phyloP scores from a whole-genome alignment of 1,284 basidiomycete species.

The Fomitopsis pinicola region DNA sequence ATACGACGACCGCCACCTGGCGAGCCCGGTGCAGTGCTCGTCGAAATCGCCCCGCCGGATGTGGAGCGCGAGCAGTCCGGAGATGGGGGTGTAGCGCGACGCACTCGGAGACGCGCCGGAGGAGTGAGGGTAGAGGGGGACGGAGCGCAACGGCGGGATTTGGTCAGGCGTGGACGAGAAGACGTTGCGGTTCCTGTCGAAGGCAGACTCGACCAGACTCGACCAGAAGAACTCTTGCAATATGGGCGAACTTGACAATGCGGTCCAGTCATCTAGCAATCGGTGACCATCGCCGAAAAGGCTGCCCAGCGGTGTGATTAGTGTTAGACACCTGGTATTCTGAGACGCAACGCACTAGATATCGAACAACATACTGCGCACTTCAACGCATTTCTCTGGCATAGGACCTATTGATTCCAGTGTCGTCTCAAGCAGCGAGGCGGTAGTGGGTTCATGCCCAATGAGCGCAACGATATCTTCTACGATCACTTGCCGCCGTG shows the following conservation, averaged over 20 bases:
- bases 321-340: too few species aligned
- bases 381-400: slow-evolving; percentile 8
- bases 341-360: background rate
- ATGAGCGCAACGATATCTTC: background rate
- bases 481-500: background rate
- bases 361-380: background rate
- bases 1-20: slow-evolving; percentile 35
- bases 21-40: slow-evolving; percentile 45
- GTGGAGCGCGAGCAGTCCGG: slow-evolving; percentile 54
- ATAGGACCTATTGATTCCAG: background rate
- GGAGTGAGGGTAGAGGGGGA: slow-evolving; percentile 2
- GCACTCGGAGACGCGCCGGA: background rate
- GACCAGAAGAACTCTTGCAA: slow-evolving; percentile 38
- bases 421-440: background rate
- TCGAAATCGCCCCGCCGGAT: slow-evolving; percentile 57
- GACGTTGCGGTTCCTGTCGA: slow-evolving; percentile 30
- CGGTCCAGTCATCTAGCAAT: slow-evolving; percentile 32
- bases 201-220: slow-evolving; percentile 33
- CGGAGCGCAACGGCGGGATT: slow-evolving; percentile 5
- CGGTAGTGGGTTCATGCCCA: background rate
- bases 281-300: slow-evolving; percentile 29
- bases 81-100: slow-evolving; percentile 21
- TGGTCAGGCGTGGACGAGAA: slow-evolving; percentile 18
- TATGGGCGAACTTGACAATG: slow-evolving; percentile 32
- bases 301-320: slow-evolving; percentile 17